These are phyloP conservation scores for Ammopiptanthus mongolicus DNA, from an alignment of 306 rosid species.

Conservation along the genomic window DNA sequence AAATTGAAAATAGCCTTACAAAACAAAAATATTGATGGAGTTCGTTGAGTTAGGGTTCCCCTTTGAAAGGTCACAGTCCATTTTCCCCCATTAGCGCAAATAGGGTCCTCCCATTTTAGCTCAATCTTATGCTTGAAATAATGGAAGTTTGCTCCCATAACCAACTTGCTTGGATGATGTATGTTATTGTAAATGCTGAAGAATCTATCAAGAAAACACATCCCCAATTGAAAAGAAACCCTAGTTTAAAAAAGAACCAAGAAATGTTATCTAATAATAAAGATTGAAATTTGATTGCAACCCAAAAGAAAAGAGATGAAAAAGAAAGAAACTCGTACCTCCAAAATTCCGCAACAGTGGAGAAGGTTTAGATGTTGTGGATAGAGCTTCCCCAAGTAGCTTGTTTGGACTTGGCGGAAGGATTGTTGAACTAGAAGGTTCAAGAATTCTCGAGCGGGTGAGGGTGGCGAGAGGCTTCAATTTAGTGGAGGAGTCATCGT, in stretches of 20 bases:
- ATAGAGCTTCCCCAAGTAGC: conserved; percentile 68
- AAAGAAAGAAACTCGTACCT: conserved; percentile 38
- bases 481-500: conserved; percentile 34
- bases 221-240: background rate
- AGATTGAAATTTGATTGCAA: background rate
- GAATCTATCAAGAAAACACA: background rate
- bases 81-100: conserved; percentile 87
- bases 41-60: no score
- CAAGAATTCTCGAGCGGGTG: conserved; percentile 83
- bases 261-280: background rate
- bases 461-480: conserved; percentile 43
- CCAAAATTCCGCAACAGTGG: conserved; percentile 89
- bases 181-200: conserved; percentile 87
- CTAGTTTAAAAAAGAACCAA: background rate
- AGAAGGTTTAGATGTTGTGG: conserved; percentile 69
- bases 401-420: conserved; percentile 55
- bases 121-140: conserved; percentile 78
- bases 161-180: conserved; percentile 74
- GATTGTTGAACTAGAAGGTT: conserved; percentile 95
- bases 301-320: background rate
- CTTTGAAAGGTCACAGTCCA: conserved; percentile 46
- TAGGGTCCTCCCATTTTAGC: conserved; percentile 97
- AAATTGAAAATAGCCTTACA: no score
- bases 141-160: conserved; percentile 52
- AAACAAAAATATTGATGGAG: no score